Evolutionary conservation across 331 rosid genomes (phyloP).

Genomic region (Quercus tomentella): DNA sequence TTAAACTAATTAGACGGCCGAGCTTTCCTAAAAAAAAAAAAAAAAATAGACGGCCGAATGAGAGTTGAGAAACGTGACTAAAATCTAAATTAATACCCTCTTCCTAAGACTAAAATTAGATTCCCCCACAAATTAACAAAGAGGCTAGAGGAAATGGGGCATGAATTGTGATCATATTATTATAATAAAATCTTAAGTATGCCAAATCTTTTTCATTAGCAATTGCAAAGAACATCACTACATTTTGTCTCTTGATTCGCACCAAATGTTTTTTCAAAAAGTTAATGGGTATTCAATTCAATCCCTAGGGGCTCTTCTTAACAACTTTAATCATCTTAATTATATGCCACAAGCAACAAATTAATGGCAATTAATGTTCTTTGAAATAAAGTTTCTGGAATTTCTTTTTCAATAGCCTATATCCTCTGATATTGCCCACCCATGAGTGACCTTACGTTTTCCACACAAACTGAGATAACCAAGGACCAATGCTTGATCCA

Average conservation of each 20-base stretch:
- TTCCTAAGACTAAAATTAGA: not conserved
- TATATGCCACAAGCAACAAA: not conserved
- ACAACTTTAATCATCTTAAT: no score
- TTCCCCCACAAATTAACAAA: not conserved
- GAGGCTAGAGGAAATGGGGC: not conserved
- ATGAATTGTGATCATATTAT: not conserved
- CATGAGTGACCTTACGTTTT: not conserved
- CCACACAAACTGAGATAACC: no score
- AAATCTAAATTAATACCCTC: not conserved
- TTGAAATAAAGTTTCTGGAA: not conserved
- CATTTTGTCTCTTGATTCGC: not conserved
- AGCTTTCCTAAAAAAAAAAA: not conserved
- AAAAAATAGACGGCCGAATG: conserved; percentile 3
- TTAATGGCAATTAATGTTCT: not conserved
- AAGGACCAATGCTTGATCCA: no score
- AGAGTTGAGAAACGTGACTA: conserved; percentile 24
- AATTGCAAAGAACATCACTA: not conserved
- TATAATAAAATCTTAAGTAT: not conserved
- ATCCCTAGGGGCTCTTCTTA: not conserved
- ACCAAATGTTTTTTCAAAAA: not conserved
- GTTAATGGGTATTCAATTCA: not conserved
- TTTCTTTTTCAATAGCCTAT: not conserved
- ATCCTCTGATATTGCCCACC: no score
- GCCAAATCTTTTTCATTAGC: not conserved
- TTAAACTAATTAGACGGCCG: not conserved